Base-by-base conservation (phyloP, 2,329 filamentous ascomycete genomes). In the Trichophyton simii region DNA sequence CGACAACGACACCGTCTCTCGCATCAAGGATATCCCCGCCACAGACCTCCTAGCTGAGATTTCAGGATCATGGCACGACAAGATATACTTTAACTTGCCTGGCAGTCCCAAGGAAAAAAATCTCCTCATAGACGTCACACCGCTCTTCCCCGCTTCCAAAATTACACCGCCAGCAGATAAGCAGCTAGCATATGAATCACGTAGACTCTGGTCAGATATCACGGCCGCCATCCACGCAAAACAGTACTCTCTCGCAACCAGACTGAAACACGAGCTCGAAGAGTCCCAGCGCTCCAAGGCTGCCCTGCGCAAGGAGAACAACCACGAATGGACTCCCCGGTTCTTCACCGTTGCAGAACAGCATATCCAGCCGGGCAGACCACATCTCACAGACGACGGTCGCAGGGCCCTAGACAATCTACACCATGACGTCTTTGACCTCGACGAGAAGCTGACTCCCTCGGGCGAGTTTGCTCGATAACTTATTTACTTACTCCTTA, bases 141-240 rank as follows among this genome's bases (percentile, higher is more conserved):
- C 92, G 2, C 83, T 99, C 54, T 82, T 80, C 48, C 89, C 95
- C 2, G 83, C 87, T 0, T 79, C 86, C 61, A 99, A 99, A 76
- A 78, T 83, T 50, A 73, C 95, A 0, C 94, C 94, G 0, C 89
- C 92, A 0, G 75, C 82, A 18, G 85, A 91, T 50, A 74, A 84
- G 62, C 94, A 97, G 73, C 83, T 95, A 1, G 83, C 87, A 61
- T 94, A 99, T 72, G 94, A 99, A 76, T 95, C 89, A 1, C 83
- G 94, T 66, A 85, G 83, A 62, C 87, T 96, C 71, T 99, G 94
- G 94, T 82, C 84, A 38, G 83, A 83, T 25, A 92, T 99, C 52
- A 97, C 94, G 18, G 81, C 88, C 59, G 90, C 91, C 41, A 97
- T 99, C 69, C 74, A 83, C 22, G 78, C 84, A 64, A 95, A 91